Conservation (phyloP, 257 asterid species). For the Petunia secreta region DNA sequence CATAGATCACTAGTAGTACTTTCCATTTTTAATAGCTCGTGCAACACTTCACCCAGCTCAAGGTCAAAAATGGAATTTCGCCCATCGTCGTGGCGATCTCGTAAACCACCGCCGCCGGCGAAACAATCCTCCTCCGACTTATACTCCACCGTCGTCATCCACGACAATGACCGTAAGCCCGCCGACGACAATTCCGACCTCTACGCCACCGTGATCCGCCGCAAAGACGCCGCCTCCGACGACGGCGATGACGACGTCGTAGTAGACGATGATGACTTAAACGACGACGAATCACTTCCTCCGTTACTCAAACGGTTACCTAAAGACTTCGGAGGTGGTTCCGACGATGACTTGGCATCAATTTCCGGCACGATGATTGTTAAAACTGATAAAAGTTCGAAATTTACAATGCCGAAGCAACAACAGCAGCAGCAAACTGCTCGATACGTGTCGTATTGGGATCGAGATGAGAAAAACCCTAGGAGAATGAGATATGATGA, state of each 20-base stretch:
- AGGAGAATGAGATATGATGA: conserved; percentile 21
- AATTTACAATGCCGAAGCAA: background rate
- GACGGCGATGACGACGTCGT: conserved; percentile 22
- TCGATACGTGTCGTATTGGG: conserved; percentile 42
- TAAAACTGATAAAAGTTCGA: conserved; percentile 50
- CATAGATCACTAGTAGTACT: background rate
- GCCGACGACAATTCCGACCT: conserved; percentile 39
- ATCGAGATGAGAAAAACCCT: conserved; percentile 41
- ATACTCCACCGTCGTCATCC: conserved; percentile 63
- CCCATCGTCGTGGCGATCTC: conserved; percentile 62
- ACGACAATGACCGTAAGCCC: conserved; percentile 38
- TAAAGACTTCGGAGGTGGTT: conserved; percentile 83
- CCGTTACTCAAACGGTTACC: conserved; percentile 84
- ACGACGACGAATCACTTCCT: conserved; percentile 83
- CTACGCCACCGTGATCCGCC: conserved; percentile 69
- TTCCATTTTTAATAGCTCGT: conserved; percentile 13
- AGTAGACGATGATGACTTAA: conserved; percentile 30
- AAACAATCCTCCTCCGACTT: conserved; percentile 60
- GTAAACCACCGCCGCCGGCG: conserved; percentile 61
- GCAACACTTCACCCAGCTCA: conserved; percentile 10
- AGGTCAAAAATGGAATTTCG: conserved; percentile 56
- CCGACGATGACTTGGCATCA: conserved; percentile 54
- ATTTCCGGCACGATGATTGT: conserved; percentile 86
- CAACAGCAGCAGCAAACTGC: conserved; percentile 17
- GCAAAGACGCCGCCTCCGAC: conserved; percentile 58